A percentile compares a stretch with the other conserved stretches of the same genome.
phyloP scores from a whole-genome alignment of 2,329 filamentous ascomycete species.

The Cladosporium sp. region DNA sequence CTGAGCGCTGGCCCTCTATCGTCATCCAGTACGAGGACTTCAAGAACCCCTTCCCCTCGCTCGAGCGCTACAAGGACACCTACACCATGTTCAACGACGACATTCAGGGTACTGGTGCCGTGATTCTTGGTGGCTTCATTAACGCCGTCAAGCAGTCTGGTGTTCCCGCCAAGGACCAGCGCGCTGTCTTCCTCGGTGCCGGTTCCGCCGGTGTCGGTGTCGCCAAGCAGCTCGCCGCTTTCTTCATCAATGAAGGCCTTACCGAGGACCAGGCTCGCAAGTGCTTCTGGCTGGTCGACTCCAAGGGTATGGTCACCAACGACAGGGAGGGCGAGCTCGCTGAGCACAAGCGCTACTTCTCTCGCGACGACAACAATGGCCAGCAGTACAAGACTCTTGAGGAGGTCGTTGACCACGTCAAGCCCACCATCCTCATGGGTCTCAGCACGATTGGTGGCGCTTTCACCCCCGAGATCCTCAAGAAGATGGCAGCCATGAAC shows the following conservation, averaged over 20 bases:
- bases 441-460: slow-evolving; percentile 91
- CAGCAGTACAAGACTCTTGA: slow-evolving; percentile 71
- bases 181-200: slow-evolving; percentile 92
- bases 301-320: slow-evolving; percentile 77
- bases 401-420: slow-evolving; percentile 89
- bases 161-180: slow-evolving; percentile 82
- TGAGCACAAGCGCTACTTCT: slow-evolving; percentile 72
- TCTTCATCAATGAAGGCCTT: slow-evolving; percentile 88
- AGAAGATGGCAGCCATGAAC: slow-evolving; percentile 56
- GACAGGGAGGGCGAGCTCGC: slow-evolving; percentile 93
- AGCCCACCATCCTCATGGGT: slow-evolving; percentile 91
- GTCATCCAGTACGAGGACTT: slow-evolving; percentile 96
- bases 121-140: slow-evolving; percentile 80
- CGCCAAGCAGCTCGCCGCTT: slow-evolving; percentile 95
- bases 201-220: slow-evolving; percentile 95
- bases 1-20: slow-evolving; percentile 69
- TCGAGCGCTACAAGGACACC: slow-evolving; percentile 79
- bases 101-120: slow-evolving; percentile 93
- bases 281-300: slow-evolving; percentile 98
- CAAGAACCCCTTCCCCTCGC: slow-evolving; percentile 92
- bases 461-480: slow-evolving; percentile 83
- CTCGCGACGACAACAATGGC: slow-evolving; percentile 61
- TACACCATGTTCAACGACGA: slow-evolving; percentile 99
- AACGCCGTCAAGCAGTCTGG: slow-evolving; percentile 76
- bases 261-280: slow-evolving; percentile 80